Evolutionary conservation across 2,329 filamentous ascomycete species (phyloP), one percentile per base, ranked within the genome.

Genomic region (Phialocephala sp.): DNA sequence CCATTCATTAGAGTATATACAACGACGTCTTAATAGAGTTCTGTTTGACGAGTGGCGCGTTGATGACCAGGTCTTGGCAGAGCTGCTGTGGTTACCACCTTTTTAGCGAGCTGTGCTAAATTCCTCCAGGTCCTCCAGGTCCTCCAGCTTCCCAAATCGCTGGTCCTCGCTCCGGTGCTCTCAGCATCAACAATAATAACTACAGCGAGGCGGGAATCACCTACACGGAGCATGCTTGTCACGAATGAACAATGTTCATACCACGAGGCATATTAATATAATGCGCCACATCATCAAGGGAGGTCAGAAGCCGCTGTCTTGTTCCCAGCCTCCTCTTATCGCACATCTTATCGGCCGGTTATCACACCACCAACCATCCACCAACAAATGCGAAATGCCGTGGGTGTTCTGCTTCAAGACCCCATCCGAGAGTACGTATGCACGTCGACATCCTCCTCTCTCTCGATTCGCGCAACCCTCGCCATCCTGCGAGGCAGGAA

Each of bases 11-110:
- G 24, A 11, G n/a, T 22, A n/a, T 15, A 43, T 11, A 22, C 22
- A 20, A 24, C 24, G 45, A 50, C 45, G 45, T 50, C 20, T 8
- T 50, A 20, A 50, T 50, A 50, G 45, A 50, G 15, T 50, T 50
- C 20, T 50, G n/a, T 15, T 22, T 22, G 8, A 20, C 20, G 45
- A 50, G 27, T 32, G 27, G 27, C 27, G 22, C 24, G 45, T 50
- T 43, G 41, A 43, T 43, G 5, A 15, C 4, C 9, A 22, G 45
- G 22, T 22, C 27, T 6, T 6, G 27, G 27, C 27, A n/a, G 22
- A 50, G 45, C 45, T 22, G 45, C 20, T 4, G 15, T 43, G 41
- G 41, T 43, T 32, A 32, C 27, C 27, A 32, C 6, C 27, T 6
- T 20, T 15, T 35, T 32, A 18, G 24, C 50, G 50, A 54, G 14